These are phyloP conservation scores for Podaxis pistillaris DNA, from an alignment of 768 basidiomycete species.

Conservation along the genomic window DNA sequence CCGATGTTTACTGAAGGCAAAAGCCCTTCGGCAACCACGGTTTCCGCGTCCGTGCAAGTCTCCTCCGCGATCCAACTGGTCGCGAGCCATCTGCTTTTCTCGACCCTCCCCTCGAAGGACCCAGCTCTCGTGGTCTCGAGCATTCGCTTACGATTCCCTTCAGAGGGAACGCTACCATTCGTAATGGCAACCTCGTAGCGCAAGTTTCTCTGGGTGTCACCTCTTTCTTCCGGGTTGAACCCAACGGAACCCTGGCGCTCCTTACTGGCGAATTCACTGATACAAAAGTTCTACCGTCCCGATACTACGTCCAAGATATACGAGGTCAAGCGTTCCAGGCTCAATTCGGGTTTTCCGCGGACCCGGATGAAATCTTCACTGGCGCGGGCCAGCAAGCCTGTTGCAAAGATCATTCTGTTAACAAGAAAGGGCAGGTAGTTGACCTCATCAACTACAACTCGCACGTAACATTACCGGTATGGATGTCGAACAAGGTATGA, in stretches of 20 bases:
- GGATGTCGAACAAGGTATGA: conserved; percentile 35
- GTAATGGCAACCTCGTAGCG: conserved; percentile 32
- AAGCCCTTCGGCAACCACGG: conserved; percentile 37
- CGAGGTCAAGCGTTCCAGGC: conserved; percentile 29
- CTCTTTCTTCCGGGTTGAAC: conserved; percentile 30
- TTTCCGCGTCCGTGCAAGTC: conserved; percentile 33
- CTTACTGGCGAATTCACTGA: conserved; percentile 31
- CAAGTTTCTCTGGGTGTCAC: conserved; percentile 23
- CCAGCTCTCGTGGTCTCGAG: conserved; percentile 27
- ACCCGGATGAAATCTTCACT: conserved; percentile 34
- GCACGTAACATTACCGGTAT: conserved; percentile 33
- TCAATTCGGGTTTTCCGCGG: conserved; percentile 29
- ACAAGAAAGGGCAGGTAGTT: conserved; percentile 38
- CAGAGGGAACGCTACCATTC: conserved; percentile 27
- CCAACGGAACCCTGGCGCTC: conserved; percentile 26
- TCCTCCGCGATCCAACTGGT: conserved; percentile 33
- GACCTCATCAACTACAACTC: conserved; percentile 37
- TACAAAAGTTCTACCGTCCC: conserved; percentile 27
- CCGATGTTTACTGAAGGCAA: neutral
- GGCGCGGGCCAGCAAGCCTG: conserved; percentile 37
- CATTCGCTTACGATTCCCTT: conserved; percentile 29
- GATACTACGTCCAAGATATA: conserved; percentile 33
- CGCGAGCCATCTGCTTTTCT: conserved; percentile 32
- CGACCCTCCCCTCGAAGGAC: conserved; percentile 35
- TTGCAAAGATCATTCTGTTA: conserved; percentile 34